phyloP scores from a whole-genome alignment of 352 stramenopile genomes.

The Phytophthora podocarpi region DNA sequence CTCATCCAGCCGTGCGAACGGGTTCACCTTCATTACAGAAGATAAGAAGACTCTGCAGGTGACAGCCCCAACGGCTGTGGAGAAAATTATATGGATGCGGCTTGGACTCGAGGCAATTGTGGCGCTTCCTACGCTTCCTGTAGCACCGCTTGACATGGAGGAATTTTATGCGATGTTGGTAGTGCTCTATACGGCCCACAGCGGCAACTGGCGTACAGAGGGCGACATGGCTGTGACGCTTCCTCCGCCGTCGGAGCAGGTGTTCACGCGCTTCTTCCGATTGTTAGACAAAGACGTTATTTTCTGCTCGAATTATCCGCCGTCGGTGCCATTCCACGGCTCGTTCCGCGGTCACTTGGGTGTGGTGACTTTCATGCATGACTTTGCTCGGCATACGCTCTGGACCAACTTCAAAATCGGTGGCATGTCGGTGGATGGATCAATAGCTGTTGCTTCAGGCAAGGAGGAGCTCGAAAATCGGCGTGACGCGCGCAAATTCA shows the following conservation, averaged over 20 bases:
- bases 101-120: slow-evolving; percentile 85
- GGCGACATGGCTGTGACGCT: slow-evolving; percentile 90
- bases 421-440: slow-evolving; percentile 82
- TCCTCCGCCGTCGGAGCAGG: slow-evolving; percentile 82
- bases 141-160: slow-evolving; percentile 86
- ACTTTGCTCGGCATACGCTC: slow-evolving; percentile 77
- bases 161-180: slow-evolving; percentile 92
- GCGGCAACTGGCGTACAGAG: slow-evolving; percentile 82
- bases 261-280: slow-evolving; percentile 88
- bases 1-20: slow-evolving; percentile 75
- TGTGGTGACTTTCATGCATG: slow-evolving; percentile 80
- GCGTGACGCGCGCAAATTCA: slow-evolving; percentile 80
- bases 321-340: slow-evolving; percentile 87
- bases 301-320: slow-evolving; percentile 89
- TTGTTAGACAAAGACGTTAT: slow-evolving; percentile 87
- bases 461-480: slow-evolving; percentile 90
- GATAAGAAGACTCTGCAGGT: slow-evolving; percentile 88
- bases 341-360: slow-evolving; percentile 76
- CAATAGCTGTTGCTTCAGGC: slow-evolving; percentile 80
- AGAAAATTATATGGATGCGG: slow-evolving; percentile 91
- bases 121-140: slow-evolving; percentile 76
- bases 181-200: slow-evolving; percentile 82
- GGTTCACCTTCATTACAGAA: slow-evolving; percentile 89
- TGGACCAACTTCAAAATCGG: slow-evolving; percentile 91
- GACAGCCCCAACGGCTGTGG: slow-evolving; percentile 72